These are phyloP conservation scores for Fusarium hainanense DNA, from an alignment of 2,329 filamentous ascomycete species.

Conservation along the genomic window DNA sequence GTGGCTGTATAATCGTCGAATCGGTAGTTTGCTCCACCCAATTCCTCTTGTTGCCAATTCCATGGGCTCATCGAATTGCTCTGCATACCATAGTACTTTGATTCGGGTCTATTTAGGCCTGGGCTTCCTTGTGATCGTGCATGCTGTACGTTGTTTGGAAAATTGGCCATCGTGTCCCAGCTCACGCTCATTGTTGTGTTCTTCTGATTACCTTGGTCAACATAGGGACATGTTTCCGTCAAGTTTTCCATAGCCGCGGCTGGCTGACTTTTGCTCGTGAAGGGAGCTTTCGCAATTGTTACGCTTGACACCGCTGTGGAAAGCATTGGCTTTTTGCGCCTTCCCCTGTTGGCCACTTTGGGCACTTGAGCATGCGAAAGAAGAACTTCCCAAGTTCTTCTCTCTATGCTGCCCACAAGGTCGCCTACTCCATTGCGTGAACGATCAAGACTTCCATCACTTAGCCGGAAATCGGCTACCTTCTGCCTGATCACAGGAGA, in stretches of 20 bases:
- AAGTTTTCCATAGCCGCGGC: neutral
- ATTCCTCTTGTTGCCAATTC: neutral
- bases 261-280: neutral
- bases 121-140: neutral
- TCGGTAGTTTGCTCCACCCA: neutral
- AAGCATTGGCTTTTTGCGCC: neutral
- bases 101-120: neutral
- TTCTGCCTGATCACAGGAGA: constrained; percentile 51
- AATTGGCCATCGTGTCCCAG: constrained; percentile 14
- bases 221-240: neutral
- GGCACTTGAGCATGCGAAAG: constrained; percentile 32
- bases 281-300: neutral
- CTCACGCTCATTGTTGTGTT: constrained; percentile 14
- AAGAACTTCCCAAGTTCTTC: constrained; percentile 43
- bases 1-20: neutral
- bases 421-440: neutral
- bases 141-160: neutral
- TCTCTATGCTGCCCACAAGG: constrained; percentile 29
- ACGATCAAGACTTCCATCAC: neutral
- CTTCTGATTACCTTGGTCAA: constrained; percentile 1
- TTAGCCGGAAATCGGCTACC: constrained; percentile 20
- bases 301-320: neutral
- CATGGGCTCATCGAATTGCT: neutral
- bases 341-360: constrained; percentile 2
- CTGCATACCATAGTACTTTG: neutral